phyloP scores from a whole-genome alignment of 768 basidiomycete genomes.

The Boletus pseudo-olivaceus region DNA sequence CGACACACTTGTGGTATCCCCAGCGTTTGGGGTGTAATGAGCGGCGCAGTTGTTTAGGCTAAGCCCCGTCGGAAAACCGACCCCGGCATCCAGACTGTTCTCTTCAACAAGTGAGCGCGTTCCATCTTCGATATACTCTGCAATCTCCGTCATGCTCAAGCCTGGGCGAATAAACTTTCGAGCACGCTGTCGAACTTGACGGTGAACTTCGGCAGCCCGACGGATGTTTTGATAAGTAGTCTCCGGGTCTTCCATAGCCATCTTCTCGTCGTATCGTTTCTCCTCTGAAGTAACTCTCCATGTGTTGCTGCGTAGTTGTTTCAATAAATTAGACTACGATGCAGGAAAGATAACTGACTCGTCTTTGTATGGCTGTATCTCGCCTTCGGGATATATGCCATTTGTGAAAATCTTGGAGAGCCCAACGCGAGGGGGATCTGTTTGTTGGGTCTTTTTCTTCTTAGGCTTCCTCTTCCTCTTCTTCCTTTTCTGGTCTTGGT shows the following conservation, averaged over 20 bases:
- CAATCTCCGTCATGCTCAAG: slow-evolving; percentile 93
- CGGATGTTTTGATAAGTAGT: slow-evolving; percentile 87
- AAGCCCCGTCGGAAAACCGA: slow-evolving; percentile 96
- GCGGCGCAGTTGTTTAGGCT: slow-evolving; percentile 94
- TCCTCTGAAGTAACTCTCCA: slow-evolving; percentile 92
- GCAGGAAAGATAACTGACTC: slow-evolving; percentile 56
- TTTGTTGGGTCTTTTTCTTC: slow-evolving; percentile 77
- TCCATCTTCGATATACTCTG: slow-evolving; percentile 88
- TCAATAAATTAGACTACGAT: neutral
- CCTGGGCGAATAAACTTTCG: slow-evolving; percentile 85
- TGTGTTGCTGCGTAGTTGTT: slow-evolving; percentile 56
- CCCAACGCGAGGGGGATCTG: slow-evolving; percentile 88
- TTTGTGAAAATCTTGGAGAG: slow-evolving; percentile 84
- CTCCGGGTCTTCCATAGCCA: slow-evolving; percentile 76
- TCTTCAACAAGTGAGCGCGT: slow-evolving; percentile 91
- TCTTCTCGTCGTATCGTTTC: slow-evolving; percentile 75
- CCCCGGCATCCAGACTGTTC: slow-evolving; percentile 76
- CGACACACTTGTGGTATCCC: slow-evolving; percentile 72
- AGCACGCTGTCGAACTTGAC: slow-evolving; percentile 83
- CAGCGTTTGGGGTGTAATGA: slow-evolving; percentile 94
- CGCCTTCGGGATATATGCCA: slow-evolving; percentile 88
- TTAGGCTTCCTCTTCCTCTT: slow-evolving; percentile 96
- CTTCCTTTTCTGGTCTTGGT: slow-evolving; percentile 67
- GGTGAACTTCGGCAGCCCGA: slow-evolving; percentile 92
- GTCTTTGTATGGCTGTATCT: slow-evolving; percentile 87